Evolutionary conservation across 768 basidiomycete genomes (phyloP), one percentile per base, ranked within the genome.

Genomic region (Lactarius psammicola): DNA sequence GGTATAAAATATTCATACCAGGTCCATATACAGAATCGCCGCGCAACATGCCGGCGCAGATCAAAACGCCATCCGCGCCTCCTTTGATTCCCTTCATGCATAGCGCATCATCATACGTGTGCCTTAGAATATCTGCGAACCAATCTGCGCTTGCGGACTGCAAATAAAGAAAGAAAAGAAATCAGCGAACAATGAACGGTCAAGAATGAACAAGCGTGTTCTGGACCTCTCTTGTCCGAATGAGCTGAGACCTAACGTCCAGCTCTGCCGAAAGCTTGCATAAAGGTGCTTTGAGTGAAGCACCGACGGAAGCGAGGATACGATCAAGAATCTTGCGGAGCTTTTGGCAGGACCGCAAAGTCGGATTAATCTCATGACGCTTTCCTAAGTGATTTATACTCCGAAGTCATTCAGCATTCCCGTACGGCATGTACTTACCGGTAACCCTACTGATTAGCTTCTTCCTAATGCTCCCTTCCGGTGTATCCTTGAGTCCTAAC

Each of bases 21-120:
- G 93, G 87, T 0, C 91, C 89, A 76, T 95, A 95, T 2, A 84
- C 78, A 1, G 89, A 88, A 73, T 96, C 94, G 6, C 94, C 94
- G 56, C 94, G 85, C 53, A 95, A 77, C 1, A 92, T 93, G 9
- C 94, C 94, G 28, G 88, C 89, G 70, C 86, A 89, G 31, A 95
- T 84, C 60, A 96, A 80, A 11, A 91, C 91, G 0, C 86, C 91
- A 72, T 95, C 92, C 0, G 91, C 85, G 2, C 86, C 91, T 13
- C 81, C 84, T 59, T 79, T 18, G 28, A 68, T 80, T 26, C 80
- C 85, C 70, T 84, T 80, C 70, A 86, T 75, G 57, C 80, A 82
- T 31, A 88, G 77, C 0, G 83, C 81, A 62, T 89, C 89, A 63
- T 93, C 90, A 69, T 93, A 97, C 0, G 90, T 85, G 74, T 94